phyloP scores from a whole-genome alignment of 2,329 filamentous ascomycete species.

The Remersonia thermophila region DNA sequence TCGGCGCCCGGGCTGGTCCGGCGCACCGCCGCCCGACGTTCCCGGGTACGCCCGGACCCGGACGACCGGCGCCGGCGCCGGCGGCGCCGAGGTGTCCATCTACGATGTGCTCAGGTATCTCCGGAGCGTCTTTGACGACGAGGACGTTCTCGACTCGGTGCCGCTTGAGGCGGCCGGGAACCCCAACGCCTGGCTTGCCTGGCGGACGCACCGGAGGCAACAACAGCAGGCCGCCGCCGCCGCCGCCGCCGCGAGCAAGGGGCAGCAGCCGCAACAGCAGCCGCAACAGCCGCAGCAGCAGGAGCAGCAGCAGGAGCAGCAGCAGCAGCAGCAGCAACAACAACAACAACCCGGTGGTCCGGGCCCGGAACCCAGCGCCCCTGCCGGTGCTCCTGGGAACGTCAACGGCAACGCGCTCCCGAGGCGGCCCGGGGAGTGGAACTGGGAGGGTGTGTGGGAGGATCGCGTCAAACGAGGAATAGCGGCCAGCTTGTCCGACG shows the following conservation, averaged over 20 bases:
- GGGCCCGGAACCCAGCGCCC: no score
- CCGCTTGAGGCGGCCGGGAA: constrained; percentile 77
- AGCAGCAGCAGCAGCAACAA: neutral
- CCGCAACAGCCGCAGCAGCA: neutral
- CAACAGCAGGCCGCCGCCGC: neutral
- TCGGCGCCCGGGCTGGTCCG: neutral
- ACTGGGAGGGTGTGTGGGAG: constrained; percentile 97
- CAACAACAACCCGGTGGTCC: neutral
- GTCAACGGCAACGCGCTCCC: neutral
- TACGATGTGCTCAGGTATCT: constrained; percentile 70
- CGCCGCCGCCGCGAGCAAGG: neutral
- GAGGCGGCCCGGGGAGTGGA: constrained; percentile 72
- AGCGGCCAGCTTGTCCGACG: constrained; percentile 63
- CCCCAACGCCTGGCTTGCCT: constrained; percentile 86
- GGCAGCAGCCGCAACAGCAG: constrained; percentile 14
- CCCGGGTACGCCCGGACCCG: constrained; percentile 30
- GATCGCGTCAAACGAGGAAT: constrained; percentile 73
- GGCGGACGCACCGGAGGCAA: constrained; percentile 56
- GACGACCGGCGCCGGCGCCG: constrained; percentile 3
- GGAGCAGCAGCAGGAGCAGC: neutral
- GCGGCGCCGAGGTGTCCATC: constrained; percentile 31
- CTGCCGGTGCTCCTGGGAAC: no score
- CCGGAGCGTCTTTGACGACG: constrained; percentile 68
- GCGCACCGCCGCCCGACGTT: constrained; percentile 16
- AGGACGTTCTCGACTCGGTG: constrained; percentile 62